Evolutionary conservation across 495 filamentous ascomycete species (phyloP), one percentile per base, ranked within the genome.

Genomic region (Penicillium steckii): DNA sequence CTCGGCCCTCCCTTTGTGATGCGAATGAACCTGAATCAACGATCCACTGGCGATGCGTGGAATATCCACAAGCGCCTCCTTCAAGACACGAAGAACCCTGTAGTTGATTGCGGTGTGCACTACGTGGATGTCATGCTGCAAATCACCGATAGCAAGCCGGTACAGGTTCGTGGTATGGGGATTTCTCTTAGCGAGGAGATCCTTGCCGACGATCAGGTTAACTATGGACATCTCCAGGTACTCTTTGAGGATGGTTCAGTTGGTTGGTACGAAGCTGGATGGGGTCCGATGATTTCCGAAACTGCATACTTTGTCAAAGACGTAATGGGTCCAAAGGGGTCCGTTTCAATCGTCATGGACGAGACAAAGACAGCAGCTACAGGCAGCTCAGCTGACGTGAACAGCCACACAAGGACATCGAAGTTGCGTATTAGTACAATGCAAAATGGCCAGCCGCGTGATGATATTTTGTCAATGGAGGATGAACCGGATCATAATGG

Each of bases 291-390:
- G 53, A 51, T 56, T 15, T 56, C 53, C 4, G 53, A 56, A 24
- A 56, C 53, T 2, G 53, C 53, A 15, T 56, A 56, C 19, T 56
- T 56, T 46, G 53, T 56, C 40, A 56, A 56, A 41, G 53, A 56
- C 38, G 38, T 56, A 8, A 51, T 56, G 8, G 40, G 53, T 12
- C 53, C 53, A 1, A 38, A 33, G 21, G 53, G 53, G 13, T 56
- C 53, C 5, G 53, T 56, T 5, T 56, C 53, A 6, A 56, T 56
- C 22, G 53, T 50, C 3, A 56, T 56, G 53, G 48, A 51, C 15
- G 47, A 50, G 32, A 30, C 21, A 3, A 18, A 18, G 8, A 15
- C n/a, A 6, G 15, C 33, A 17, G 15, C 29, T n/a, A 13, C 33
- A 6, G 33, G 33, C 8, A 15, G 27, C 17, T 56, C 53, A 3